Conservation (phyloP, 2,329 filamentous ascomycete species). For the Fusarium algeriense region DNA sequence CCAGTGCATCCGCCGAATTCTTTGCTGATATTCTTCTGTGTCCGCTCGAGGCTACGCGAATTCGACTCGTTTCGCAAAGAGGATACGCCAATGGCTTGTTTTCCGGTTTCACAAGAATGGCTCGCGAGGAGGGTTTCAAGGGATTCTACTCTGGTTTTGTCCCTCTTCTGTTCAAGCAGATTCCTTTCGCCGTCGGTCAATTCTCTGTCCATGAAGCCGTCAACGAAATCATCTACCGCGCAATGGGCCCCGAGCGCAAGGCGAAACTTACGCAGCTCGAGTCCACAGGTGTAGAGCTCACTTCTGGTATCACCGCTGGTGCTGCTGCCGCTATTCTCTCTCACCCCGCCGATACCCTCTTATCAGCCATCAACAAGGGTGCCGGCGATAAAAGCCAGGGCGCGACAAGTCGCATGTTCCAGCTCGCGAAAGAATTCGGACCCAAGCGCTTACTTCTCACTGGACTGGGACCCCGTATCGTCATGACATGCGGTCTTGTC, state of each 20-base stretch:
- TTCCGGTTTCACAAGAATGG: slow-evolving; percentile 79
- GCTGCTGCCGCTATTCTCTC: slow-evolving; percentile 90
- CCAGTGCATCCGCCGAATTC: slow-evolving; percentile 76
- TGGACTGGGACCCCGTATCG: slow-evolving; percentile 62
- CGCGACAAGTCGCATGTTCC: slow-evolving; percentile 64
- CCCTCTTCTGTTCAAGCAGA: slow-evolving; percentile 87
- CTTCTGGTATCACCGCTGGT: slow-evolving; percentile 87
- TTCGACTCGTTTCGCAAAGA: slow-evolving; percentile 84
- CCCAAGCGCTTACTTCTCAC: slow-evolving; percentile 61
- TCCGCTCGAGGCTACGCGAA: slow-evolving; percentile 86
- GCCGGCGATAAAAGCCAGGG: slow-evolving; percentile 62
- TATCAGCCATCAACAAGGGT: slow-evolving; percentile 68
- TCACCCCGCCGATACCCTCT: slow-evolving; percentile 81
- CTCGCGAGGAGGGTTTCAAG: slow-evolving; percentile 78
- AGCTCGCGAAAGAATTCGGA: slow-evolving; percentile 64
- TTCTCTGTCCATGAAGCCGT: slow-evolving; percentile 95
- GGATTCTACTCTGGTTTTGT: slow-evolving; percentile 95
- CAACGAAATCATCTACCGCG: slow-evolving; percentile 78
- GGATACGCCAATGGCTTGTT: slow-evolving; percentile 80
- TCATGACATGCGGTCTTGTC: slow-evolving; percentile 67
- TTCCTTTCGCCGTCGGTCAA: slow-evolving; percentile 94
- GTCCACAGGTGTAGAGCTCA: slow-evolving; percentile 86
- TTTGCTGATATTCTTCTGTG: slow-evolving; percentile 86
- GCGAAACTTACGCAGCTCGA: slow-evolving; percentile 74
- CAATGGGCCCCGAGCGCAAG: slow-evolving; percentile 76